Base-by-base conservation (phyloP, 139 green algal genomes). In the Coelastrella sp. region DNA sequence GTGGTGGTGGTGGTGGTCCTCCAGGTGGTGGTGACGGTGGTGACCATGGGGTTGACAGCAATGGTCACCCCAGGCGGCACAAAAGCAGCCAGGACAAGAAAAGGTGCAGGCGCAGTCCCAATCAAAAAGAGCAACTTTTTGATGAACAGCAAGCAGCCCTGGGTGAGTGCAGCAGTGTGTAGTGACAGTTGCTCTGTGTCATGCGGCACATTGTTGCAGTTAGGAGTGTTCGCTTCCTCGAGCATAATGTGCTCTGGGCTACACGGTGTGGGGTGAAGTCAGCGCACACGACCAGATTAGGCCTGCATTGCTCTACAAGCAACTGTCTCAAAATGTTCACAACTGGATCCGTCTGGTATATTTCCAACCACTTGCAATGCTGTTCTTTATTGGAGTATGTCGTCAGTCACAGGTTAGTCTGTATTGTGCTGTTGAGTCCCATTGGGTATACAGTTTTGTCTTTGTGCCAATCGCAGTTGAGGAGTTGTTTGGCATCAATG, bases 401-500 rank as follows among this genome's bases (percentile, higher is more conserved):
- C n/a, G n/a, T n/a, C n/a, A n/a, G n/a, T n/a, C n/a, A n/a, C n/a
- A n/a, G n/a, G n/a, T n/a, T n/a, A n/a, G n/a, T n/a, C n/a, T n/a
- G n/a, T n/a, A n/a, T n/a, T n/a, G n/a, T n/a, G n/a, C n/a, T n/a
- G n/a, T n/a, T n/a, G n/a, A n/a, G n/a, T n/a, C n/a, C n/a, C 45
- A 57, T 2, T 57, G 15, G 0, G 45, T 13, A 3, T 0, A 13
- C 45, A 13, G 15, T 23, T 57, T 57, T 13, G 11, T 13, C 45
- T 23, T 57, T 23, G 45, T 57, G 11, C 45, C 15, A 13, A 23
- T 35, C 48, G 38, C 78, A 84, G 78, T 45, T 19, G 13, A n/a
- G 4, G 78, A 84, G 15, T 60, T 84, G 60, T 75, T 84, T 84
- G 78, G 78, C 60, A 74, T 84, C 60, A 66, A 25, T 21, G 8